phyloP scores from a whole-genome alignment of 495 filamentous ascomycete species.

The Thozetella sp. region DNA sequence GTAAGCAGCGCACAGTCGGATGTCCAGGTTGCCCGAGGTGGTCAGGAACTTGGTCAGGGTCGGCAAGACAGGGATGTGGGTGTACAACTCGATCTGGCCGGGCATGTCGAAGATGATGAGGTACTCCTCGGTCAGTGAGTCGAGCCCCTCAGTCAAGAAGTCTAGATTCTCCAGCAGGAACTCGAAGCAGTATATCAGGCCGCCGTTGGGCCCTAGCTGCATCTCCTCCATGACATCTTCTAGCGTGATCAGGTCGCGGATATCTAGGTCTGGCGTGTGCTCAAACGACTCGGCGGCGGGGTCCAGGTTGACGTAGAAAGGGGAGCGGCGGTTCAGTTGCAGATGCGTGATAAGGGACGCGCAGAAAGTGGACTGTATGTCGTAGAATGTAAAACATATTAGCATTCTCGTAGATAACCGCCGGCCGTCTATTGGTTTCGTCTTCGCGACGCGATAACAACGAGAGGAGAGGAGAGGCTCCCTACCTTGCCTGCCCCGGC shows the following conservation, averaged over 20 bases:
- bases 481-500: constrained; percentile 83
- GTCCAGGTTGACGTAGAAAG: constrained; percentile 97
- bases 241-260: constrained; percentile 92
- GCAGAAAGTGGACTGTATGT: constrained; percentile 83
- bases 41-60: constrained; percentile 82
- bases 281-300: constrained; percentile 92
- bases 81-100: constrained; percentile 98
- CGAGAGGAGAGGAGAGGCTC: background rate
- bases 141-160: constrained; percentile 86
- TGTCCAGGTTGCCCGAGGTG: constrained; percentile 76
- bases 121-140: constrained; percentile 89
- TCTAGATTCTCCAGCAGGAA: constrained; percentile 94
- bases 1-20: constrained; percentile 93
- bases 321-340: constrained; percentile 80
- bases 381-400: constrained; percentile 8
- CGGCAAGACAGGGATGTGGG: constrained; percentile 90
- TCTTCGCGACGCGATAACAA: background rate
- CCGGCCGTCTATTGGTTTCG: background rate
- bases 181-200: constrained; percentile 97
- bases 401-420: constrained; percentile 5
- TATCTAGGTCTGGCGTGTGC: constrained; percentile 93
- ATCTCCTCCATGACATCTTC: constrained; percentile 99
- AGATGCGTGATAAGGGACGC: constrained; percentile 90
- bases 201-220: constrained; percentile 90
- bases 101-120: constrained; percentile 98